Evolutionary conservation across 2,329 filamentous ascomycete species (phyloP).

Genomic region (Zasmidium citrigriseum): DNA sequence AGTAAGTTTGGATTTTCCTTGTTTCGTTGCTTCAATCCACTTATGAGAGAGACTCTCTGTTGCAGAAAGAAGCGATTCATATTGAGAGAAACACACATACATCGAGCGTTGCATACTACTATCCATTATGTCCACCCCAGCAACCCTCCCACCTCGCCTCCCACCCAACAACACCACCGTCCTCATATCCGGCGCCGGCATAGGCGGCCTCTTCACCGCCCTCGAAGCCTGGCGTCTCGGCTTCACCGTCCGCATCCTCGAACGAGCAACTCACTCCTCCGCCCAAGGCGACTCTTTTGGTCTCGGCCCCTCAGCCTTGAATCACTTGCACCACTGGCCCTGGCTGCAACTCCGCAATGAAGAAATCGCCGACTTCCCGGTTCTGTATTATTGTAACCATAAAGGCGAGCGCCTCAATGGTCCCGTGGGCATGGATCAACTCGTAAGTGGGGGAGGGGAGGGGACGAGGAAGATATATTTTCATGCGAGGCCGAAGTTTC

Average conservation of each 20-base stretch:
- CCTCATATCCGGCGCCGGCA: slow-evolving; percentile 24
- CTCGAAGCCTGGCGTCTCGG: slow-evolving; percentile 24
- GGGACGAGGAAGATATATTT: neutral
- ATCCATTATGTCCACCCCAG: neutral
- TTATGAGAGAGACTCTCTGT: neutral
- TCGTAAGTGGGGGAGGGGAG: neutral
- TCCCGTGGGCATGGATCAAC: neutral
- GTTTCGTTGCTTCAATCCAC: neutral
- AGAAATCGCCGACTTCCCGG: slow-evolving; percentile 7
- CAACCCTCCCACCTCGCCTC: neutral
- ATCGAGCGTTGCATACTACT: neutral
- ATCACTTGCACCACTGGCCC: slow-evolving; percentile 57
- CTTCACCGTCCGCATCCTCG: slow-evolving; percentile 23
- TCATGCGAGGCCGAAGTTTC: slow-evolving; percentile 17
- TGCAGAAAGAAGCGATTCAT: too few species aligned
- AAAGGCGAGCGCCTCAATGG: slow-evolving; percentile 1
- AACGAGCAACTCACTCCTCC: slow-evolving; percentile 2
- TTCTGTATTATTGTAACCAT: slow-evolving; percentile 3
- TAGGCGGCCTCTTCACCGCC: slow-evolving; percentile 24
- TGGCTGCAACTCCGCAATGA: slow-evolving; percentile 42
- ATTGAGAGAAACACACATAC: neutral
- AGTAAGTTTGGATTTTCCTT: neutral
- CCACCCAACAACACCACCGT: slow-evolving; percentile 20
- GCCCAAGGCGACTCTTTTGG: slow-evolving; percentile 16
- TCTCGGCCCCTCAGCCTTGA: slow-evolving; percentile 55